phyloP scores from a whole-genome alignment of 257 asterid genomes.

The Dorcoceras hygrometricum region DNA sequence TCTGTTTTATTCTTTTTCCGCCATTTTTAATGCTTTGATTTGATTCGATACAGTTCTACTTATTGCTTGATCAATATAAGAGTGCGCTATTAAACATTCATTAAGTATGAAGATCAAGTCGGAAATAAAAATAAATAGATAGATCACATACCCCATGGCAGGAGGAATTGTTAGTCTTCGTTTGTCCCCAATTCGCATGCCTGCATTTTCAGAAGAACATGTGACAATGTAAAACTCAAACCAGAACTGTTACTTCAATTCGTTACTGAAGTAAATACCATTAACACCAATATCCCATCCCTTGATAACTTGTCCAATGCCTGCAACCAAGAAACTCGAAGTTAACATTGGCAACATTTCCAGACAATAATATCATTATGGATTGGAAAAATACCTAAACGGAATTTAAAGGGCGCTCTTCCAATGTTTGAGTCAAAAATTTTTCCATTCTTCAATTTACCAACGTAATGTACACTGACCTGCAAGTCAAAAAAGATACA shows the following conservation, averaged over 20 bases:
- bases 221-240: slow-evolving; percentile 1
- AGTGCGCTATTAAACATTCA: not conserved
- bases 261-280: slow-evolving; percentile 45
- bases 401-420: slow-evolving; percentile 75
- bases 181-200: slow-evolving; percentile 96
- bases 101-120: not conserved
- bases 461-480: slow-evolving; percentile 75
- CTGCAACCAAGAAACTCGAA: slow-evolving; percentile 38
- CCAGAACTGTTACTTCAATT: slow-evolving; percentile 5
- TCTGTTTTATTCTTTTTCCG: not conserved
- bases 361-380: not conserved
- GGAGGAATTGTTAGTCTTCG: slow-evolving; percentile 94
- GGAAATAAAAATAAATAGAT: not conserved
- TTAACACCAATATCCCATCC: slow-evolving; percentile 98
- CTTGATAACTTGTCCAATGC: slow-evolving; percentile 86
- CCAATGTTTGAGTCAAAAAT: slow-evolving; percentile 76
- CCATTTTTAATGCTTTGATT: not conserved
- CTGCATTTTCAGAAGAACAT: slow-evolving; percentile 39
- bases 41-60: not conserved
- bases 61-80: not conserved
- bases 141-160: slow-evolving; percentile 78
- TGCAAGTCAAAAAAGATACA: slow-evolving; percentile 27
- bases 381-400: slow-evolving; percentile 55
- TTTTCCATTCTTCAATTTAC: slow-evolving; percentile 73
- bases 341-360: slow-evolving; percentile 14